Base-by-base conservation (phyloP, 2,329 filamentous ascomycete species). In the Aspergillus arachidicola region DNA sequence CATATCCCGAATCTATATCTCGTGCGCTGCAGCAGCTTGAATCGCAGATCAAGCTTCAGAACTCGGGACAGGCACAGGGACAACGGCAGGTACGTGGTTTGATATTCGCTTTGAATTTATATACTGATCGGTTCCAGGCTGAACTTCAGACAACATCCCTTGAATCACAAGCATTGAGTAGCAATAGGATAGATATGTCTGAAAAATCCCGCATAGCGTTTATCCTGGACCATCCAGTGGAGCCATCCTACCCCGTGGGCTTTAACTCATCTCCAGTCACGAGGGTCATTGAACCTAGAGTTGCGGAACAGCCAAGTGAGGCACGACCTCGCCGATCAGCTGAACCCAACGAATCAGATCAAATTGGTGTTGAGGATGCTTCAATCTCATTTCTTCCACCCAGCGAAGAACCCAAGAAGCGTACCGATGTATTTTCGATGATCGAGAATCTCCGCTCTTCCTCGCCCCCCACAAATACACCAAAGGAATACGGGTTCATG, bases 371-470 rank as follows among this genome's bases (percentile, higher is more conserved):
- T 0, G 89, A 94, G 54, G 84, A 86, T 34, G 87, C 88, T 14
- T 87, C 89, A 0, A 81, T 83, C 0, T 79, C 84, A 3, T 78
- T 83, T 5, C 76, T 79, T 16, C 78, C 76, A 0, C 73, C 75
- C 23, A 68, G 73, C 4, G 89, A 92, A 61, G 92, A 91, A 0
- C 92, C 95, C 69, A 78, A 89, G 57, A 92, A 96, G 73, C 84
- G 84, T 53, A 77, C 78, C 10, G 87, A 90, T 66, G 86, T 85
- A 28, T 85, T 86, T 6, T 83, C 83, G 0, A 81, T 94, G 65
- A 94, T 93, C 68, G 84, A 90, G 1, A 86, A 89, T 23, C 82
- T 94, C 30, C 83, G 83, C 34, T 89, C 88, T 16, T 76, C 76
- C 14, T 76, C 76, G 3, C 69, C 71, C 2, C 69, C 72, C 6